A percentile compares a stretch with the other conserved stretches of the same genome.
These are phyloP conservation scores for Cicer judaicum DNA, from an alignment of 306 rosid genomes.

Conservation along the genomic window DNA sequence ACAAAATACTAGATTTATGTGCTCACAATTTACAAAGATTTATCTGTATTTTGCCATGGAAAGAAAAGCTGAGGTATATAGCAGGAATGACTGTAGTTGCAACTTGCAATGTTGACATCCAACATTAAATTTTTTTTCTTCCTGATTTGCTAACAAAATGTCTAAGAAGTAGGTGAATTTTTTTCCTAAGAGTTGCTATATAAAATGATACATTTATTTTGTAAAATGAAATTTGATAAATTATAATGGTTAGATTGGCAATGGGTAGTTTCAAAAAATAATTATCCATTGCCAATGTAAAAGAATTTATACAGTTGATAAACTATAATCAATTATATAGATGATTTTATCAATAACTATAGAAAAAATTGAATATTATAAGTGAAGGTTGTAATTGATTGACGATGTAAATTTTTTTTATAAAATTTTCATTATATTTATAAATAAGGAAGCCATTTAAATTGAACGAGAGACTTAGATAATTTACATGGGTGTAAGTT, in stretches of 20 bases:
- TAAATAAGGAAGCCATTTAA: too few relatives aligned
- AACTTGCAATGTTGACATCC: not conserved
- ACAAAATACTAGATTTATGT: slow-evolving; percentile 14
- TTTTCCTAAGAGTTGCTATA: not conserved
- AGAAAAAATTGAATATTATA: too few relatives aligned
- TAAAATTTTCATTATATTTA: too few relatives aligned
- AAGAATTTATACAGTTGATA: too few relatives aligned
- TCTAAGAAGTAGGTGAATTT: not conserved
- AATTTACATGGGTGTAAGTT: too few relatives aligned
- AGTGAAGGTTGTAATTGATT: too few relatives aligned
- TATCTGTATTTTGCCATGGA: not conserved
- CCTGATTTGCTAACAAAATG: not conserved
- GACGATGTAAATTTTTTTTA: too few relatives aligned
- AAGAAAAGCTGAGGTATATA: not conserved
- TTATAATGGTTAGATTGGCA: not conserved
- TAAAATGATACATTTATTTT: not conserved
- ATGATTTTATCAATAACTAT: too few relatives aligned
- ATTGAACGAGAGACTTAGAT: too few relatives aligned
- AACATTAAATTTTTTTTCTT: not conserved
- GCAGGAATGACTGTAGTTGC: not conserved
- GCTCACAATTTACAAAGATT: slow-evolving; percentile 28
- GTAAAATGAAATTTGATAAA: not conserved
- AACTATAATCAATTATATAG: too few relatives aligned
- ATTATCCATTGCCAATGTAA: too few relatives aligned
- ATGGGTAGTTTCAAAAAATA: not conserved